Percentiles rank a stretch among this genome's conserved stretches.
Evolutionary conservation across 768 basidiomycete species (phyloP).

Genomic region (Hypholoma sublateritium): DNA sequence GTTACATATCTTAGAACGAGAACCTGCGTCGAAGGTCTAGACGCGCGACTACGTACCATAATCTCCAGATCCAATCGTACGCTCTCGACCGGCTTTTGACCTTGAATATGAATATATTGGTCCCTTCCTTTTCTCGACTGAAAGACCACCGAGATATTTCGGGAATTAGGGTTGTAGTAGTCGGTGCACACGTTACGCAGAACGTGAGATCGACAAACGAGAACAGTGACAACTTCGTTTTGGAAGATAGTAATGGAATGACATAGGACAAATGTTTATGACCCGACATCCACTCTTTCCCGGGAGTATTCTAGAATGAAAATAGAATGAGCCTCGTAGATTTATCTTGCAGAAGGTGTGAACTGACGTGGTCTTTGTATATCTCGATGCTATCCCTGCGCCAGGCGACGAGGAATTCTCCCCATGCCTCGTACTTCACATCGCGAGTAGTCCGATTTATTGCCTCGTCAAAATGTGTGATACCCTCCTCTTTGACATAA

Average conservation of each 20-base stretch:
- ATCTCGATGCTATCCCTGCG: constrained; percentile 75
- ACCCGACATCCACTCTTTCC: constrained; percentile 64
- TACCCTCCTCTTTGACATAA: constrained; percentile 54
- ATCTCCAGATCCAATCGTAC: constrained; percentile 86
- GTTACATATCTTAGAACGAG: neutral
- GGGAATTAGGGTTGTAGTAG: constrained; percentile 36
- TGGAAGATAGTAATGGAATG: constrained; percentile 64
- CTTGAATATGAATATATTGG: constrained; percentile 88
- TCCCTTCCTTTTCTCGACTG: constrained; percentile 57
- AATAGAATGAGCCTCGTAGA: constrained; percentile 2
- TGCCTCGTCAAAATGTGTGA: constrained; percentile 64
- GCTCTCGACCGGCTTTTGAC: constrained; percentile 73
- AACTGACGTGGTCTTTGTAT: constrained; percentile 79
- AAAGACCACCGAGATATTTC: constrained; percentile 49
- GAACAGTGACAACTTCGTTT: constrained; percentile 79
- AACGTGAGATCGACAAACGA: constrained; percentile 87
- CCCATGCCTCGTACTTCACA: constrained; percentile 65
- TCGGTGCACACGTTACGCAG: constrained; percentile 67
- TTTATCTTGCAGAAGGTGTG: neutral
- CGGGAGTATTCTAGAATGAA: constrained; percentile 50
- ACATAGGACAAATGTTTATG: constrained; percentile 80
- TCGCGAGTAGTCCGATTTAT: constrained; percentile 64
- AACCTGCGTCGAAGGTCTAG: neutral
- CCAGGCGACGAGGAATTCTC: constrained; percentile 88
- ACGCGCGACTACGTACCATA: constrained; percentile 54